These are phyloP conservation scores for Gynostemma pentaphyllum DNA, from an alignment of 306 rosid species.

Conservation along the genomic window DNA sequence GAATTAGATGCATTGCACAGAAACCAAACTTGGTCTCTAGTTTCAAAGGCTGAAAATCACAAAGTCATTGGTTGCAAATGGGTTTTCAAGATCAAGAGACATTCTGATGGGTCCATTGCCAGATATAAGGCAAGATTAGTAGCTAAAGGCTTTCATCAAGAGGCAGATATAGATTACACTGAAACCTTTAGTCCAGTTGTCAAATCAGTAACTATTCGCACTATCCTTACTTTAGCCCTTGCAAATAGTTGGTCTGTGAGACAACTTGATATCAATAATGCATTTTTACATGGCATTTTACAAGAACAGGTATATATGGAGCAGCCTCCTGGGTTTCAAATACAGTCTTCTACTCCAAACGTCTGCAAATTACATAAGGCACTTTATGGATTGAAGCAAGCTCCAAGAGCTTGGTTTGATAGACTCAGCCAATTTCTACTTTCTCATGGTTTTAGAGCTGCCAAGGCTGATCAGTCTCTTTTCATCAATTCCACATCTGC, in stretches of 20 bases:
- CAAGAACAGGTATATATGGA: background rate
- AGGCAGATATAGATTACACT: background rate
- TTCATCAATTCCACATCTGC: background rate
- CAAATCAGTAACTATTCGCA: background rate
- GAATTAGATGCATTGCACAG: no score
- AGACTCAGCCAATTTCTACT: background rate
- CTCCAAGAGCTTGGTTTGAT: background rate
- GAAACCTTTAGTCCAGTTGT: background rate
- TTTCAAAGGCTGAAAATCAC: background rate
- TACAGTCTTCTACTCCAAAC: no score
- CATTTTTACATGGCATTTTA: background rate
- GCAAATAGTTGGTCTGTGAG: background rate
- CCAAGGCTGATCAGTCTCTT: background rate
- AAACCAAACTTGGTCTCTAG: no score
- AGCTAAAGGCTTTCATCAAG: background rate
- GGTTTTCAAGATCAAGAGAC: background rate
- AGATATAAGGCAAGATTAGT: no score
- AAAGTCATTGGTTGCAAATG: background rate
- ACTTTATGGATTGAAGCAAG: background rate
- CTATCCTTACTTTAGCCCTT: background rate
- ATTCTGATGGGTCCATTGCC: background rate
- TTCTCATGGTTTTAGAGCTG: background rate
- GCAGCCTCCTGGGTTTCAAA: background rate
- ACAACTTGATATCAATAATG: background rate
- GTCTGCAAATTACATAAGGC: background rate